Base-by-base conservation (phyloP, 2,329 filamentous ascomycete species). In the Fusarium longipes region DNA sequence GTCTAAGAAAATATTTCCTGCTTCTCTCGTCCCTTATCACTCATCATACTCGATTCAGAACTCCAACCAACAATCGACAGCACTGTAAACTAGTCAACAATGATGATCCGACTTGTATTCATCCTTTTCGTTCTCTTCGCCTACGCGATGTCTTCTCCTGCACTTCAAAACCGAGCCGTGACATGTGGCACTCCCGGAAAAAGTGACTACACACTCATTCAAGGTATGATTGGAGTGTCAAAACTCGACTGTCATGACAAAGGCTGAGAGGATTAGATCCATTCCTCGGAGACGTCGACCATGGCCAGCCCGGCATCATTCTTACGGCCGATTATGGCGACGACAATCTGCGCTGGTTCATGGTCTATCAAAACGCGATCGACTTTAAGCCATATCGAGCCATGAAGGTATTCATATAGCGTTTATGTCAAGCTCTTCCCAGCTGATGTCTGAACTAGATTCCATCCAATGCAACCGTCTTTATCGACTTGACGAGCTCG, bases 381-480 rank as follows among this genome's bases (percentile, higher is more conserved):
- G 67, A 70, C 35, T 64, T 56, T 11, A 70, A 70, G 17, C 67
- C 67, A 8, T 70, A 70, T 7, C 65, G 64, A 17, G 67, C 67
- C 7, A 68, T 70, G 49, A 70, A 54, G 51, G 67, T 45, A 36
- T n/a, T 30, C 3, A 12, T 24, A 9, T 4, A 17, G 6, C n/a
- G 8, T 1, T 27, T 2, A 6, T 10, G 9, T 10, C 2, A 12
- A 5, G n/a, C 20, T 9, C 1, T 12, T 11, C 6, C 18, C 8
- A 8, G 8, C 42, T 68, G 24, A 65, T 29, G 1, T 36, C 11
- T 5, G 8, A 17, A 6, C 12, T 4, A 70, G 63, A 44, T 70
- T 5, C 12, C 50, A 3, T 65, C 67, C 9, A 70, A 70, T 17
- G 39, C 64, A 5, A 59, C 64, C 5, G 57, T 70, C 2, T 70